Evolutionary conservation across 2,329 filamentous ascomycete genomes (phyloP).

Genomic region (Alternaria brassicae): DNA sequence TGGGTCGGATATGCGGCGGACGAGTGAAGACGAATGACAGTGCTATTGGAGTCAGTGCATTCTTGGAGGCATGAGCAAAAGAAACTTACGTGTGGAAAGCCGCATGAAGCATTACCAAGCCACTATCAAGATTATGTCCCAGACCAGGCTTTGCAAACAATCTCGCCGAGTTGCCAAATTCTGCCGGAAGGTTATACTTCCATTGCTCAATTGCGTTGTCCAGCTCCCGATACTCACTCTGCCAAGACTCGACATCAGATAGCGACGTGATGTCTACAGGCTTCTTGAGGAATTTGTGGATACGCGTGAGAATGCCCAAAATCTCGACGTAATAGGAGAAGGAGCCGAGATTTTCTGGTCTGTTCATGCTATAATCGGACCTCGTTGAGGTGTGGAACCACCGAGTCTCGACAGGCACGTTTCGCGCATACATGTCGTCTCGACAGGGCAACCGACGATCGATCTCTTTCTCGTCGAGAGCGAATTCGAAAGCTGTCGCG

Average conservation of each 20-base stretch:
- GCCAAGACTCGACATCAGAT: constrained; percentile 88
- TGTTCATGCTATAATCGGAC: constrained; percentile 69
- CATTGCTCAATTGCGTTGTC: constrained; percentile 80
- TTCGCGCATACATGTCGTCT: constrained; percentile 84
- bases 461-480: constrained; percentile 86
- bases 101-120: constrained; percentile 89
- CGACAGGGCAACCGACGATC: constrained; percentile 86
- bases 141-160: constrained; percentile 68
- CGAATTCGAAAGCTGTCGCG: constrained; percentile 90
- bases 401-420: constrained; percentile 81
- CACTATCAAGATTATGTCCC: constrained; percentile 75
- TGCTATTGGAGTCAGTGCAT: constrained; percentile 53
- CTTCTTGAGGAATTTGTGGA: constrained; percentile 87
- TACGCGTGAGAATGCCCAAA: constrained; percentile 82
- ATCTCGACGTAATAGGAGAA: constrained; percentile 94
- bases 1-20: constrained; percentile 92
- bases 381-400: constrained; percentile 69
- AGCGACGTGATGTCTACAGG: constrained; percentile 87
- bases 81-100: constrained; percentile 79
- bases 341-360: constrained; percentile 81
- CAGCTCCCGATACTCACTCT: constrained; percentile 82
- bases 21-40: constrained; percentile 88
- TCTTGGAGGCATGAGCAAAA: background rate
- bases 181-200: constrained; percentile 82
- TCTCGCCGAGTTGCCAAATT: constrained; percentile 84